Base-by-base conservation (phyloP, 345 rosid species). In the Populus simonii region DNA sequence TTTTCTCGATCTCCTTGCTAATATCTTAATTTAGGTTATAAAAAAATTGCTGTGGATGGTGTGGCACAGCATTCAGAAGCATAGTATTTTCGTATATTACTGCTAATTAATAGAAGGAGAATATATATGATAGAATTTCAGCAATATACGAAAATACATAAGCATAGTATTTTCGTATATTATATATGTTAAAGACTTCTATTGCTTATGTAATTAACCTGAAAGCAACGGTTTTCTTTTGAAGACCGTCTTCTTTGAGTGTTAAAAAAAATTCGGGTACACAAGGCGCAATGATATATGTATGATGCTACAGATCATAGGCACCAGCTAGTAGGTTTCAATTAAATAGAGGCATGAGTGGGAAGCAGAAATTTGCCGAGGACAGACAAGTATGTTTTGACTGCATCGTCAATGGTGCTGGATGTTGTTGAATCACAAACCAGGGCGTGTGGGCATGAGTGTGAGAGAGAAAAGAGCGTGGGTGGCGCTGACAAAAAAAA, bases 401-500 rank as follows among this genome's bases (percentile, higher is more conserved):
- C 82, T 84, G 86, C 88, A 87, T 87, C 90, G 90, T 83, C 80
- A 49, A 79, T 66, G 88, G 90, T 72, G 85, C 63, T 65, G 80
- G 49, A 81, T 68, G 86, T 67, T 86, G 92, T 78, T 85, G 94
- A 84, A 87, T 80, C 73, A 70, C 86, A 83, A 88, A 89, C 90
- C 85, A 77, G 13, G 77, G 83, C 82, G 87, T 85, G 90, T 89
- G 92, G 94, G 89, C 90, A 77, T 89, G 85, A 88, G 66, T 71
- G 83, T 53, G 72, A 71, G 77, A 68, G 29, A 71, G 78, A 73
- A 75, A 72, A 79, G 87, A 13, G 63, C 55, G 61, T 18, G 75
- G 69, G 61, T 74, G 83, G 80, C 75, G 87, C 88, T 84, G 88
- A 81, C 88, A 84, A 15, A 41, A n/a, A 10, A n/a, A 22, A 61